Percentiles rank a stretch among this genome's conserved stretches.
Conservation (phyloP, 106 monocot genomes). For the Dendrobium catenatum region DNA sequence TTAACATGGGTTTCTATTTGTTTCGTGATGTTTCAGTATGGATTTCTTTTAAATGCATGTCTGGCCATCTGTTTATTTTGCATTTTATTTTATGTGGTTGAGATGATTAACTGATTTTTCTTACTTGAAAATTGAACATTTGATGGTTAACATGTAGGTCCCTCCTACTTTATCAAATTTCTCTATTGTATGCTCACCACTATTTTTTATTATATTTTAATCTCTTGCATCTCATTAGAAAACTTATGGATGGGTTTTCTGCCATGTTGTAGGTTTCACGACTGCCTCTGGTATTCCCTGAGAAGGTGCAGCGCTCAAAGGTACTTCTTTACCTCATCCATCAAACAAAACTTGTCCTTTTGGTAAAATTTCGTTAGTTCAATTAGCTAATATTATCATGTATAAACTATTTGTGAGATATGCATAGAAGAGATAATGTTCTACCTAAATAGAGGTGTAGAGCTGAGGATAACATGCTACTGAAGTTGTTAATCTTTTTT, state of each 20-base stretch:
- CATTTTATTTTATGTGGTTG: neutral
- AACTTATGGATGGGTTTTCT: neutral
- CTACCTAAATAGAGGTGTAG: neutral
- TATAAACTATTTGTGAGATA: neutral
- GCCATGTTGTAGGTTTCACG: conserved; percentile 52
- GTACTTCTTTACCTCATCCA: conserved; percentile 19
- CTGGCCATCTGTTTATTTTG: neutral
- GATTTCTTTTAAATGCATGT: neutral
- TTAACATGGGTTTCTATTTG: neutral
- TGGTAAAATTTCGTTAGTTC: neutral
- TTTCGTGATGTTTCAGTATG: neutral
- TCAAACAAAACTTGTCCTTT: neutral
- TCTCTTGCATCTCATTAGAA: neutral
- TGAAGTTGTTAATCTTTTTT: neutral
- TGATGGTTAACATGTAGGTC: neutral
- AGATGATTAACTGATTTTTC: neutral
- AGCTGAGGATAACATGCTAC: neutral
- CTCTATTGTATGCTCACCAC: neutral
- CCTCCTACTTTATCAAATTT: neutral
- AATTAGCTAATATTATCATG: neutral
- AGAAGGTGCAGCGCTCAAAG: conserved; percentile 92
- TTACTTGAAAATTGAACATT: neutral
- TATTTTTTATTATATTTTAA: neutral
- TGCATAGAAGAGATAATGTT: no score
- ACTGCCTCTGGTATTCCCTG: conserved; percentile 67